phyloP scores from a whole-genome alignment of 108 stramenopile genomes.

The Cylindrotheca closterium region DNA sequence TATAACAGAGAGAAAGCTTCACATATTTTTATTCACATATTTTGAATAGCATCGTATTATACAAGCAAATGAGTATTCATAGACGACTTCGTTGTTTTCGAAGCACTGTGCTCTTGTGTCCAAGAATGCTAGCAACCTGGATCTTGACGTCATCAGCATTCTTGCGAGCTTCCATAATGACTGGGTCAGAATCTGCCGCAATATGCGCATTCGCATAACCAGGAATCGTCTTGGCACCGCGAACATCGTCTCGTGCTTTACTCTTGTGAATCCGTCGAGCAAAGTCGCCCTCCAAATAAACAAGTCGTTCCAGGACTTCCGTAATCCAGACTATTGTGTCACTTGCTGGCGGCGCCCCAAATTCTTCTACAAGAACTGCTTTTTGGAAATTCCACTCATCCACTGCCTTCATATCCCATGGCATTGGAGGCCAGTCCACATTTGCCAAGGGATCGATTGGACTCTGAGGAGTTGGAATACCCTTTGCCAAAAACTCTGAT shows the following conservation, averaged over 20 bases:
- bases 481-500: neutral
- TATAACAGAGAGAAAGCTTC: neutral
- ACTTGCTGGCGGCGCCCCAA: constrained; percentile 28
- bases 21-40: neutral
- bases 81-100: neutral
- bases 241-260: constrained; percentile 76
- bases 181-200: constrained; percentile 64
- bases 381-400: constrained; percentile 60
- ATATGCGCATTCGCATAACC: constrained; percentile 66
- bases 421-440: constrained; percentile 56
- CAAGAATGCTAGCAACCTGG: constrained; percentile 6
- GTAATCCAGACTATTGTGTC: constrained; percentile 26
- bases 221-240: constrained; percentile 79
- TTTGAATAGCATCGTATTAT: neutral
- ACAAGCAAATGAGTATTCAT: neutral
- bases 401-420: constrained; percentile 60
- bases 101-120: too few species aligned
- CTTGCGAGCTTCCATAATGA: constrained; percentile 49
- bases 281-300: constrained; percentile 61
- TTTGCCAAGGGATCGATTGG: neutral
- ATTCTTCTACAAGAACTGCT: constrained; percentile 47
- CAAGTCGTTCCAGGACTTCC: constrained; percentile 37
- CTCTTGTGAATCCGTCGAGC: constrained; percentile 57
- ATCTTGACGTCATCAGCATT: constrained; percentile 25
- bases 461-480: neutral